Evolutionary conservation across 352 stramenopile species (phyloP).

Genomic region (Phytophthora pistaciae): DNA sequence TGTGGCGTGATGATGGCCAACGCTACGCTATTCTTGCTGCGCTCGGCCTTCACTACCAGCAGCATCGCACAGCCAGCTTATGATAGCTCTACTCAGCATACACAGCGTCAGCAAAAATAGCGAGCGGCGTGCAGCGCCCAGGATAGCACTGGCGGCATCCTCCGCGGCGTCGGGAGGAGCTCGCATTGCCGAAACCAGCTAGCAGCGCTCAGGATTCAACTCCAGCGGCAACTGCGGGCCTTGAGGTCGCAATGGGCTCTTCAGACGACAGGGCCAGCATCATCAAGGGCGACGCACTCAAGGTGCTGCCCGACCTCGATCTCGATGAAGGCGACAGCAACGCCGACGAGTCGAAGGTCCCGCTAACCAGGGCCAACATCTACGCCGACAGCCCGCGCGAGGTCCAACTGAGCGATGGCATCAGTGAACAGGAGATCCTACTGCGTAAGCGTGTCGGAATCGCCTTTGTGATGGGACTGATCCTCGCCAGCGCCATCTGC

Average conservation of each 20-base stretch:
- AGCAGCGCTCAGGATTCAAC: slow-evolving; percentile 19
- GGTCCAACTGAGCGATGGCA: slow-evolving; percentile 28
- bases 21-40: slow-evolving; percentile 25
- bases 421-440: slow-evolving; percentile 60
- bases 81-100: slow-evolving; percentile 4
- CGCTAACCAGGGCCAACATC: slow-evolving; percentile 57
- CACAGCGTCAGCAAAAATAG: slow-evolving; percentile 24
- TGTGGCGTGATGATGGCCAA: neutral
- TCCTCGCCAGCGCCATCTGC: slow-evolving; percentile 71
- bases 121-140: slow-evolving; percentile 2
- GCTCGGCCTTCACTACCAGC: neutral
- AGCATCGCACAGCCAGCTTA: neutral
- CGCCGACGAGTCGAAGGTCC: slow-evolving; percentile 48
- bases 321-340: slow-evolving; percentile 41
- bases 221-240: slow-evolving; percentile 9
- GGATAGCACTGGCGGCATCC: slow-evolving; percentile 15
- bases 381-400: slow-evolving; percentile 79
- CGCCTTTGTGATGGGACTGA: slow-evolving; percentile 59
- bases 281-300: slow-evolving; percentile 60
- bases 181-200: slow-evolving; percentile 36
- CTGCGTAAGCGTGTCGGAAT: slow-evolving; percentile 68
- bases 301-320: slow-evolving; percentile 40
- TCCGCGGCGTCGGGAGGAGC: neutral
- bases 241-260: slow-evolving; percentile 27
- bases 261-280: slow-evolving; percentile 63